Evolutionary conservation across 1,284 basidiomycete species (phyloP).

Genomic region (Ganoderma lingzhi): DNA sequence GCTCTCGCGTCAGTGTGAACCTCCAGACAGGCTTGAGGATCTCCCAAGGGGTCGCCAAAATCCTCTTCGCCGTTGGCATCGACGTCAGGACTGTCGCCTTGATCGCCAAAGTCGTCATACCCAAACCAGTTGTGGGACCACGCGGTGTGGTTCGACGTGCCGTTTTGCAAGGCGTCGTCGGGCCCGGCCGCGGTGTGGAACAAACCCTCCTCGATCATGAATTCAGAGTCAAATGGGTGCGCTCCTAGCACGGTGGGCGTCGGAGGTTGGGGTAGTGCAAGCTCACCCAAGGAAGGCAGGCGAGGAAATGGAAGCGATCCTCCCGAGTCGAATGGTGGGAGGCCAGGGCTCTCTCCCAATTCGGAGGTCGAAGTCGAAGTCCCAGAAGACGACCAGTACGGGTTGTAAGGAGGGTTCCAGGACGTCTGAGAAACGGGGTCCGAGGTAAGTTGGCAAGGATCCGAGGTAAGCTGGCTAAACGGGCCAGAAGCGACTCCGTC

Average conservation of each 20-base stretch:
- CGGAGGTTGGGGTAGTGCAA: not conserved
- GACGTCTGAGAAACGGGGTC: constrained; percentile 13
- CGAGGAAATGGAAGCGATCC: not conserved
- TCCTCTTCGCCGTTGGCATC: constrained; percentile 13
- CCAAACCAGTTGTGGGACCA: constrained; percentile 28
- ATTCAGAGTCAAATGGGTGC: not conserved
- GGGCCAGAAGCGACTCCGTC: not conserved
- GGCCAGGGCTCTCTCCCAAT: not conserved
- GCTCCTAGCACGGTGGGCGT: not conserved
- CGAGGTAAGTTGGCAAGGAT: too few species aligned
- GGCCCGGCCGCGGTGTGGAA: not conserved
- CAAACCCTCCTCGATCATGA: not conserved
- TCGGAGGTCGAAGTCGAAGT: not conserved
- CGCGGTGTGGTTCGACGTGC: not conserved
- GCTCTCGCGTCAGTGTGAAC: not conserved
- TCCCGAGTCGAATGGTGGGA: not conserved
- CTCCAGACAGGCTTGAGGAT: not conserved
- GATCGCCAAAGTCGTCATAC: not conserved
- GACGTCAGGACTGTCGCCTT: not conserved
- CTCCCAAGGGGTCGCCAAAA: constrained; percentile 21
- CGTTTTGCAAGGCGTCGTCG: not conserved
- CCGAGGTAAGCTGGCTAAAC: constrained; percentile 11
- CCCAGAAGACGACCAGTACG: not conserved
- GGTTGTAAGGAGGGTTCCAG: constrained; percentile 17
- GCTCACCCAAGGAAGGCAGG: not conserved